Evolutionary conservation across 192 early-diverging fungal genomes (phyloP).

Genomic region (Piromyces finnis): DNA sequence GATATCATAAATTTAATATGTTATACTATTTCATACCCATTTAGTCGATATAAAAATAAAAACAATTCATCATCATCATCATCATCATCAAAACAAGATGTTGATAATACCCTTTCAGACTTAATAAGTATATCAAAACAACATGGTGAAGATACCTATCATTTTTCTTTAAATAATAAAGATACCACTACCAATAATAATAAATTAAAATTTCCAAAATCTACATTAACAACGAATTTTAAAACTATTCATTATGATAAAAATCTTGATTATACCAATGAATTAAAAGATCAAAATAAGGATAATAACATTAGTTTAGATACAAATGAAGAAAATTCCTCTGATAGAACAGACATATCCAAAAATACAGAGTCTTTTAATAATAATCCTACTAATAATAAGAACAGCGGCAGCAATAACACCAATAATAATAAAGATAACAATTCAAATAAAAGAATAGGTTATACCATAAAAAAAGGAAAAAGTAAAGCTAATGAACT

Average conservation of each 20-base stretch:
- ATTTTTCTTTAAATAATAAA: neutral
- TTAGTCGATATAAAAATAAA: neutral
- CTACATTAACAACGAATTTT: neutral
- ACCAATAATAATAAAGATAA: neutral
- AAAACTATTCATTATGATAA: neutral
- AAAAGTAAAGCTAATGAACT: neutral
- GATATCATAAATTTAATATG: neutral
- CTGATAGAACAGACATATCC: neutral
- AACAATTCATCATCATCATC: no score
- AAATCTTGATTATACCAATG: neutral
- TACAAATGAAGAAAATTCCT: neutral
- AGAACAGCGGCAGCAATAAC: no score
- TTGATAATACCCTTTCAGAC: neutral
- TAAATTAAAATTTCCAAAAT: neutral
- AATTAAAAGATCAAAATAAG: neutral
- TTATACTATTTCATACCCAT: neutral
- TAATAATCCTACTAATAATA: no score
- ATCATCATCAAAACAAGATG: neutral
- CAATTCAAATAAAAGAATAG: neutral
- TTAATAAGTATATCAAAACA: neutral
- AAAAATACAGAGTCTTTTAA: no score
- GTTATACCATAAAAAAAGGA: neutral
- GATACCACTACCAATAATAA: neutral
- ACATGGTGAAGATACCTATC: neutral
- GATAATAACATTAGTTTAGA: neutral